phyloP scores from a whole-genome alignment of 352 stramenopile genomes.

The Globisporangium solare region DNA sequence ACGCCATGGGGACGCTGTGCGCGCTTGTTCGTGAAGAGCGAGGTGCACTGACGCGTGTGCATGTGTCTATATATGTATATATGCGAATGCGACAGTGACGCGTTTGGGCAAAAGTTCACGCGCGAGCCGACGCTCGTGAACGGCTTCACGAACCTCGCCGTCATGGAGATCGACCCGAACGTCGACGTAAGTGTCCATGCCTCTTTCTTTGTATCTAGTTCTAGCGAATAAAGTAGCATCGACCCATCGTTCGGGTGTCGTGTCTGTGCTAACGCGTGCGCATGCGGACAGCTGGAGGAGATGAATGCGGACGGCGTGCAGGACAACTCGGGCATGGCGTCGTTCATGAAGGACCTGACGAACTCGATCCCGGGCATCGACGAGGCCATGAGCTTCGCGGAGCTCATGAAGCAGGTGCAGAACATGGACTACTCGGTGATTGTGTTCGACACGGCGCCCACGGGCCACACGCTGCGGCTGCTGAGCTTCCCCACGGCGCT shows the following conservation, averaged over 20 bases:
- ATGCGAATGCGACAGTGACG: slow-evolving; percentile 74
- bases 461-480: slow-evolving; percentile 95
- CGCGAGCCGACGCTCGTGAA: slow-evolving; percentile 96
- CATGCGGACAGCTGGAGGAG: slow-evolving; percentile 57
- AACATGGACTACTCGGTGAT: slow-evolving; percentile 98
- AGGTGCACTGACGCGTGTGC: neutral
- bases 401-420: slow-evolving; percentile 98
- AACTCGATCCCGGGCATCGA: slow-evolving; percentile 99
- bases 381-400: slow-evolving; percentile 98
- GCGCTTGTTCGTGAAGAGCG: too few relatives aligned
- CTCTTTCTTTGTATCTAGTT: neutral
- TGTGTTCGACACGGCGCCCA: slow-evolving; percentile 98
- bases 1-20: too few relatives aligned
- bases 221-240: too few relatives aligned
- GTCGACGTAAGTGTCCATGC: slow-evolving; percentile 50
- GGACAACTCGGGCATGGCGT: slow-evolving; percentile 87
- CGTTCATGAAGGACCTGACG: slow-evolving; percentile 96
- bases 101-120: slow-evolving; percentile 99
- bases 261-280: neutral
- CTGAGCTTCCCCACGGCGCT: slow-evolving; percentile 97
- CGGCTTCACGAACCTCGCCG: slow-evolving; percentile 96
- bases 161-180: slow-evolving; percentile 98
- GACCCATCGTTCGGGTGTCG: too few relatives aligned
- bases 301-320: slow-evolving; percentile 77
- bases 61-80: neutral